These are phyloP conservation scores for Nemania sp. DNA, from an alignment of 2,329 filamentous ascomycete species.

Conservation along the genomic window DNA sequence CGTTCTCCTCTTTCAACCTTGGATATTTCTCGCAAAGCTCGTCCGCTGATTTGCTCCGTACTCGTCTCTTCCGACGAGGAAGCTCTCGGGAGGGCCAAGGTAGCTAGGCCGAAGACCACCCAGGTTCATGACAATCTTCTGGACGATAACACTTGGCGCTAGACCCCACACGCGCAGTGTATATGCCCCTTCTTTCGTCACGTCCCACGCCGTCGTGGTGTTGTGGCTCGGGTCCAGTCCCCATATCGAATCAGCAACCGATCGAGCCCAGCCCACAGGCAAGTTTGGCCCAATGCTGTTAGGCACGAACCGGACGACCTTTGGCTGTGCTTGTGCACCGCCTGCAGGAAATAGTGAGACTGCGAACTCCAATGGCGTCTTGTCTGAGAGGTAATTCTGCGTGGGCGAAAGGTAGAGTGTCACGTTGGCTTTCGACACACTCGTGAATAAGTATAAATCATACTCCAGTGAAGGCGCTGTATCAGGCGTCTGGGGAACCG, in stretches of 20 bases:
- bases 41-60: slow-evolving; percentile 54
- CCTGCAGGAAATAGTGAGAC: slow-evolving; percentile 52
- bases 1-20: neutral
- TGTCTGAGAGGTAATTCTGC: slow-evolving; percentile 65
- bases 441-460: slow-evolving; percentile 70
- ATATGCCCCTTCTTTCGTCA: slow-evolving; percentile 59
- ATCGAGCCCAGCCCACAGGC: slow-evolving; percentile 57
- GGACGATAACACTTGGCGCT: slow-evolving; percentile 64
- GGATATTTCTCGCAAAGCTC: slow-evolving; percentile 55
- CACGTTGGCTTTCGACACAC: slow-evolving; percentile 57
- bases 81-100: slow-evolving; percentile 68
- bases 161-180: slow-evolving; percentile 64
- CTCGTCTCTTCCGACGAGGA: slow-evolving; percentile 57
- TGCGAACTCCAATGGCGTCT: slow-evolving; percentile 57
- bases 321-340: slow-evolving; percentile 43
- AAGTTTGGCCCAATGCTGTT: slow-evolving; percentile 56
- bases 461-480: slow-evolving; percentile 70
- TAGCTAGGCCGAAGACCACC: slow-evolving; percentile 67
- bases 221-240: slow-evolving; percentile 56
- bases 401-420: slow-evolving; percentile 65
- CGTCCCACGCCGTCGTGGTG: slow-evolving; percentile 59
- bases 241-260: slow-evolving; percentile 62
- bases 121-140: slow-evolving; percentile 68
- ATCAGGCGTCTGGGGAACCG: slow-evolving; percentile 61
- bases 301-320: slow-evolving; percentile 57